A percentile compares a stretch with the other conserved stretches of the same genome.
These are phyloP conservation scores for Areca catechu DNA, from an alignment of 176 grass and related monocot species.

Conservation along the genomic window DNA sequence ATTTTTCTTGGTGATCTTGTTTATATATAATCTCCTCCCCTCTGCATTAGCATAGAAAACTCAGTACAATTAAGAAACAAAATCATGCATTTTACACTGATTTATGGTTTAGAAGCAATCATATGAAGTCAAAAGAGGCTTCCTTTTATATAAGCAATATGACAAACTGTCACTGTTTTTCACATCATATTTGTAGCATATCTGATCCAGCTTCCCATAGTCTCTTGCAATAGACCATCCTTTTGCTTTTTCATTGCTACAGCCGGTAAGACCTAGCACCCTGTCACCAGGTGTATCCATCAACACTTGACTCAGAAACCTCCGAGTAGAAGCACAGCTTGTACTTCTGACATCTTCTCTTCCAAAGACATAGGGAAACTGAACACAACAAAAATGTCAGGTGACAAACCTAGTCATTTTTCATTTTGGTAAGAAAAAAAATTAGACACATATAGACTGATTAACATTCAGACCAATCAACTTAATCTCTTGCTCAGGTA, in stretches of 20 bases:
- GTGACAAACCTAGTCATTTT: no score
- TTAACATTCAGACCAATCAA: no score
- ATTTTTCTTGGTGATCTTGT: conserved; percentile 30
- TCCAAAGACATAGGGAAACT: conserved; percentile 57
- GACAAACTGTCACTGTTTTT: conserved; percentile 23
- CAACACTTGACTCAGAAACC: conserved; percentile 5
- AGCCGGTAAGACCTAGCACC: conserved; percentile 47
- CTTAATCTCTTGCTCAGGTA: no score
- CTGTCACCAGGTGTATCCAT: conserved; percentile 24
- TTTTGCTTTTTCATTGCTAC: conserved; percentile 34
- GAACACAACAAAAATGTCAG: conserved; percentile 15
- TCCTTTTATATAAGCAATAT: conserved; percentile 58
- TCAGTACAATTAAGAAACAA: neutral
- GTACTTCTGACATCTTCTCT: conserved; percentile 25
- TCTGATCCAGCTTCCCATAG: conserved; percentile 40
- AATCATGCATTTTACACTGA: conserved; percentile 17
- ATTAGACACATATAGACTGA: no score
- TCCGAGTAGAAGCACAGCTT: conserved; percentile 12
- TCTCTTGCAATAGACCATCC: conserved; percentile 52
- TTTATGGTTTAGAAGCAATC: neutral
- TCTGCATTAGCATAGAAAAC: conserved; percentile 27
- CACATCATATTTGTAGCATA: conserved; percentile 39
- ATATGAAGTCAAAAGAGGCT: conserved; percentile 34
- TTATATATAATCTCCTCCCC: conserved; percentile 22
- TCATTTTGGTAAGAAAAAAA: no score